Evolutionary conservation across 2,329 filamentous ascomycete species (phyloP), one percentile per base, ranked within the genome.

Genomic region (Trichoderma koningiopsis): DNA sequence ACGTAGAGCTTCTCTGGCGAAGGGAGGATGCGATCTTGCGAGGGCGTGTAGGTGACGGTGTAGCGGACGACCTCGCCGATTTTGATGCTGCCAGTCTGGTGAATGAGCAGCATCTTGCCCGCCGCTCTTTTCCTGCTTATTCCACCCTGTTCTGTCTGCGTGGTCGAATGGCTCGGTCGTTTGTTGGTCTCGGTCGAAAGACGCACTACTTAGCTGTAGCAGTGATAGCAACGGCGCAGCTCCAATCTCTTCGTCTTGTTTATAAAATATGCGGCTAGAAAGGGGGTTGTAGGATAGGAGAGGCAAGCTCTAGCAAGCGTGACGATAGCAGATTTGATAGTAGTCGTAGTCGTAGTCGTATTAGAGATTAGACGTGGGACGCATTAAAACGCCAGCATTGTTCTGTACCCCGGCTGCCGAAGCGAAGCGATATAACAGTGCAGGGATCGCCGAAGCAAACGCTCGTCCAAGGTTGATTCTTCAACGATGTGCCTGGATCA

Each of bases 61-160:
- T 90, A 97, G 83, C 96, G 91, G 72, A 97, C 89, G 49, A 97
- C 91, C 82, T 98, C 94, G 78, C 96, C 96, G 73, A 98, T 92
- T 81, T 95, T 97, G 79, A 98, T 91, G 82, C 88, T 93, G 77
- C 96, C 96, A 72, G 91, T 86, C 82, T 98, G 96, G 81, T 97
- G 92, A 71, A 97, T 84, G 78, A 98, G 89, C 73, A 98, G 85
- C 96, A 98, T 98, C 37, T 60, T 37, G 35, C 64, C 62, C 62
- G 62, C 62, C 62, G 19, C 24, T 47, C 62, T 33, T 4, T 33
- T 22, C 29, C 61, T 31, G 52, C 29, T 65, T 31, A 19, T 29
- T 29, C 33, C 33, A 19, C 11, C 24, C 40, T 37, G 40, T 52
- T n/a, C 19, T 35, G 40, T 47, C 31, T 49, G 55, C 24, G 29